Base-by-base conservation (phyloP, 2,329 filamentous ascomycete species). In the Pyricularia sp. region DNA sequence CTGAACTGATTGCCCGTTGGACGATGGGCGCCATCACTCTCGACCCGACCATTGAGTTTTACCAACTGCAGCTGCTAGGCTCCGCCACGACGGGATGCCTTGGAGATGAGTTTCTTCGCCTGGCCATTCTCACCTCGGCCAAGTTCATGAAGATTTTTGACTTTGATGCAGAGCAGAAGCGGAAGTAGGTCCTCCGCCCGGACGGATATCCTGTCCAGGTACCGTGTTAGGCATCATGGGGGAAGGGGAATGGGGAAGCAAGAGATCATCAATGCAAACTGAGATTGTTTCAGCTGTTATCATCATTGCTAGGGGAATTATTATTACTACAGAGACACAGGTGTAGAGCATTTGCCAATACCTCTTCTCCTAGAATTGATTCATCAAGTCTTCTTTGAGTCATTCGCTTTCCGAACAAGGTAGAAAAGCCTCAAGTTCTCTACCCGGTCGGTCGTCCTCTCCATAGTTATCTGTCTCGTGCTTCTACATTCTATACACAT, bases 61-160 rank as follows among this genome's bases (percentile, higher is more conserved):
- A 44, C 28, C 24, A 63, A 10, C 24, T 63, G 16, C 26, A 63
- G 26, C 44, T 63, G 44, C 49, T 31, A 19, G 62, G 62, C 19
- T 31, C 49, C 6, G 40, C 44, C 28, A 33, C 44, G 16, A 57
- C 44, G 12, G 40, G 62, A 10, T 30, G 35, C 16, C 40, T 63
- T 0, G 62, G 62, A 22, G 62, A 63, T 33, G 28, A 44, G 35
- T 63, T 63, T 40, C 16, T 63, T 4, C 62, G 62, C 44, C 28
- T 63, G 35, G 44, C 49, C 13, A 31, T 49, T 5, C 19, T 63
- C 26, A 63, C 62, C 13, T 44, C 44, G 26, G 62, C 49, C 62
- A 63, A 63, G 62, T 63, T 55, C 28, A 33, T 63, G 44, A 49
- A 49, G 26, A 57, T 63, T 16, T 63, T 44, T 28, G 62, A 63